Conservation (phyloP, 2,329 filamentous ascomycete species). For the Penicillium palitans region DNA sequence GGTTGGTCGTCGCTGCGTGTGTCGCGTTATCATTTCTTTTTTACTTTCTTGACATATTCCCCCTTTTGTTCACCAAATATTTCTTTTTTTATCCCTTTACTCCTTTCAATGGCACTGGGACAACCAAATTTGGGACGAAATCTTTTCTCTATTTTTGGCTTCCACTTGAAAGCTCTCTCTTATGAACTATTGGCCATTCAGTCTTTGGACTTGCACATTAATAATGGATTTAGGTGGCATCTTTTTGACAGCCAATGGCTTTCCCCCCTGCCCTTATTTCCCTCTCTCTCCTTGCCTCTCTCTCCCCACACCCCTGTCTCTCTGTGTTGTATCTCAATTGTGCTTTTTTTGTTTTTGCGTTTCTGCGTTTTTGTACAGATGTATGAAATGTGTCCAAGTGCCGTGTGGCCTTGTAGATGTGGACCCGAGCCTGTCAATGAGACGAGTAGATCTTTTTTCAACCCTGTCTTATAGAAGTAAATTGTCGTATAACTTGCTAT, state of each 20-base stretch:
- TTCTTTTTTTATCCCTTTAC: conserved; percentile 19
- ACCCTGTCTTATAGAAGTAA: background rate
- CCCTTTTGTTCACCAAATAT: conserved; percentile 34
- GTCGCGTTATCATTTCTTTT: conserved; percentile 24
- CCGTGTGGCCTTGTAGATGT: conserved; percentile 8
- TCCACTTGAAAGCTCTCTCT: conserved; percentile 17
- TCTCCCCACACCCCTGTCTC: conserved; percentile 3
- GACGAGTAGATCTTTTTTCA: conserved; percentile 18
- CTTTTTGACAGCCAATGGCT: conserved; percentile 18
- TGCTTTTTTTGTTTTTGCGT: conserved; percentile 4
- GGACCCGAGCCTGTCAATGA: conserved; percentile 18
- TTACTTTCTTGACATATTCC: conserved; percentile 36
- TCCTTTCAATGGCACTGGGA: conserved; percentile 24
- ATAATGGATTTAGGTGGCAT: conserved; percentile 25
- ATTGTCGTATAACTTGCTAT: background rate
- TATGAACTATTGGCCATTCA: conserved; percentile 21
- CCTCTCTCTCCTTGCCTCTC: conserved; percentile 4
- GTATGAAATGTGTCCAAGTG: conserved; percentile 13
- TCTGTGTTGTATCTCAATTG: background rate
- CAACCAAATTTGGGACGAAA: conserved; percentile 23
- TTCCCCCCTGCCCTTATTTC: conserved; percentile 11
- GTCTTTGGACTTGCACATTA: conserved; percentile 19
- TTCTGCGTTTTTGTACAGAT: conserved; percentile 22
- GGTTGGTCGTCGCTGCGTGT: conserved; percentile 14
- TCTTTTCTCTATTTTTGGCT: conserved; percentile 13